These are phyloP conservation scores for Isochrysis galbana DNA, from an alignment of 78 protist species.

Conservation along the genomic window DNA sequence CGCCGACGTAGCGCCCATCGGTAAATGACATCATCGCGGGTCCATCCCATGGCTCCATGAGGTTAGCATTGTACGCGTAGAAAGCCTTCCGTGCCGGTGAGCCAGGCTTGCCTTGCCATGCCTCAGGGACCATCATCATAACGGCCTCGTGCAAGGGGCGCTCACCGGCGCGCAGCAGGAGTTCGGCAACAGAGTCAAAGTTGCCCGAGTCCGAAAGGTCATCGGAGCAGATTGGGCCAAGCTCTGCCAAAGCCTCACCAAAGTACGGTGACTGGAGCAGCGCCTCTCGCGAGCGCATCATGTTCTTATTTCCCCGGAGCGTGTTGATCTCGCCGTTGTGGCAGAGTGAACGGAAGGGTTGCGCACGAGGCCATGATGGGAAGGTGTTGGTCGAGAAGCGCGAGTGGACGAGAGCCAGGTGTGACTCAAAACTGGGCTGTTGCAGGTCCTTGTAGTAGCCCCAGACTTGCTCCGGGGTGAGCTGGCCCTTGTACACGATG, in stretches of 20 bases:
- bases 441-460: neutral
- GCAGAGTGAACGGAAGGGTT: slow-evolving; percentile 66
- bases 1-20: slow-evolving; percentile 80
- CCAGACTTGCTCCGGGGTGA: neutral
- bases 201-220: slow-evolving; percentile 73
- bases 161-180: slow-evolving; percentile 34
- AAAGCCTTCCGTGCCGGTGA: neutral
- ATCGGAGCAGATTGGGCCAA: neutral
- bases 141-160: slow-evolving; percentile 67
- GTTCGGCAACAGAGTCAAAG: slow-evolving; percentile 73
- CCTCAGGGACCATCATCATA: slow-evolving; percentile 87
- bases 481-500: slow-evolving; percentile 47
- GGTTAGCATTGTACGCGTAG: slow-evolving; percentile 35
- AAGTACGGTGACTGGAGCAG: too few species aligned
- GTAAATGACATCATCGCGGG: slow-evolving; percentile 83
- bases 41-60: slow-evolving; percentile 91
- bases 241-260: slow-evolving; percentile 27
- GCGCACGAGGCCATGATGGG: slow-evolving; percentile 55
- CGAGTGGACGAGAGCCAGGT: slow-evolving; percentile 31
- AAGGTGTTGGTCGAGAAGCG: slow-evolving; percentile 64
- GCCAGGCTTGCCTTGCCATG: slow-evolving; percentile 62
- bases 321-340: slow-evolving; percentile 95
- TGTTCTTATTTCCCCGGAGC: slow-evolving; percentile 72
- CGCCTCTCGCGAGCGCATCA: slow-evolving; percentile 82
- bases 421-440: neutral